A percentile compares a stretch with the other conserved stretches of the same genome.
These are phyloP conservation scores for Neurospora crassa DNA, from an alignment of 2,329 filamentous ascomycete genomes.

Conservation along the genomic window DNA sequence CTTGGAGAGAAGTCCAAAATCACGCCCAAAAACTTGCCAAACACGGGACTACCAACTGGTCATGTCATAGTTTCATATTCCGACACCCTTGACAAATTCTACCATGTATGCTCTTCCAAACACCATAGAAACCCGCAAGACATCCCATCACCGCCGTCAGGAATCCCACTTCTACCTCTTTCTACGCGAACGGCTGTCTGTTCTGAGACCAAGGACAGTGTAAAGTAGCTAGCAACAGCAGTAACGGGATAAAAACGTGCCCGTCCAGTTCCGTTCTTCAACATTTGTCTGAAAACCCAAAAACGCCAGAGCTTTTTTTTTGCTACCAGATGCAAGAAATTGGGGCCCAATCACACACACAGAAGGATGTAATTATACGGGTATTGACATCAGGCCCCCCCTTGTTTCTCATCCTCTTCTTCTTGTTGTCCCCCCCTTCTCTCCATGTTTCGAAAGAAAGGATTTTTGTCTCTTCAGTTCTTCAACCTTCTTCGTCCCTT, in stretches of 20 bases:
- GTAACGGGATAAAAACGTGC: not conserved
- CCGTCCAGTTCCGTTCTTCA: not conserved
- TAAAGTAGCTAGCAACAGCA: not conserved
- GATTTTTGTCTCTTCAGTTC: not conserved
- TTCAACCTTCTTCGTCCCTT: slow-evolving; percentile 1
- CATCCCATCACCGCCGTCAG: not conserved
- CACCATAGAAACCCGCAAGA: not conserved
- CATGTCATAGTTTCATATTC: not conserved
- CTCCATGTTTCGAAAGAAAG: not conserved
- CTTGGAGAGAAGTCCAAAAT: not conserved
- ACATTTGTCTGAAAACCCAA: slow-evolving; percentile 8
- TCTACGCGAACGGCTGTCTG: not conserved
- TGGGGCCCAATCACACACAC: slow-evolving; percentile 3
- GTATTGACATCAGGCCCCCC: slow-evolving; percentile 2
- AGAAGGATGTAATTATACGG: slow-evolving; percentile 1
- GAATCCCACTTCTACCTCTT: not conserved
- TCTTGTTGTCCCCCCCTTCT: not conserved
- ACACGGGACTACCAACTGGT: not conserved
- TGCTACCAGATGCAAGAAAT: slow-evolving; percentile 20
- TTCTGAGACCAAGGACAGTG: not conserved
- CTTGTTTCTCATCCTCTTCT: slow-evolving; percentile 4
- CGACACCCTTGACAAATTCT: not conserved
- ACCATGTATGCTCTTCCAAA: not conserved
- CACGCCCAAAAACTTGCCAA: not conserved
- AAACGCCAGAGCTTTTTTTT: slow-evolving; percentile 21